Conservation (phyloP, 2,329 filamentous ascomycete species). For the Fusarium sp. region DNA sequence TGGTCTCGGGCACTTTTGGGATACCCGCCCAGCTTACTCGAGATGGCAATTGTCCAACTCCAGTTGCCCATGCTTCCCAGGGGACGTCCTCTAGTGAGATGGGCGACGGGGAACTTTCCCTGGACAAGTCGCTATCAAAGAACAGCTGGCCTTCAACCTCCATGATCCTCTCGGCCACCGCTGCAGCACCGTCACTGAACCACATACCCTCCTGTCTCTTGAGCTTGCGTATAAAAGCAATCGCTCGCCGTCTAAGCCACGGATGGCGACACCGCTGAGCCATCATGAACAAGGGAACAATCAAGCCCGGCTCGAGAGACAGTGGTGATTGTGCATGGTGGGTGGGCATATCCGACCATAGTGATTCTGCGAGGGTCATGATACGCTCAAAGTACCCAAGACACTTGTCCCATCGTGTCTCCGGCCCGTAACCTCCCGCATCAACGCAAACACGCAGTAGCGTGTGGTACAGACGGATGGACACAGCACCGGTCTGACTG, state of each 20-base stretch:
- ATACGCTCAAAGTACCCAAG: conserved; percentile 51
- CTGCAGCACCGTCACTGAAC: conserved; percentile 50
- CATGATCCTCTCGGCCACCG: conserved; percentile 43
- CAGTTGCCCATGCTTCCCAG: conserved; percentile 45
- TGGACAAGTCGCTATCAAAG: conserved; percentile 31
- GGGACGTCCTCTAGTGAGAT: conserved; percentile 24
- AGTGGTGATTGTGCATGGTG: conserved; percentile 40
- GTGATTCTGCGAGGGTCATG: conserved; percentile 34
- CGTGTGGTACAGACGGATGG: conserved; percentile 51
- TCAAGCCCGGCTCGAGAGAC: conserved; percentile 53
- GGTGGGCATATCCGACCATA: conserved; percentile 33
- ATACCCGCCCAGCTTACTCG: conserved; percentile 44
- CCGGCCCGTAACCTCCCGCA: conserved; percentile 42
- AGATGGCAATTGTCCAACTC: conserved; percentile 19
- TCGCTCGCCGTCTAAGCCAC: conserved; percentile 45
- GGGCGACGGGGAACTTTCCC: background rate
- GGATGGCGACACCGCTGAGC: conserved; percentile 52
- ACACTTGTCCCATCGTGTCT: conserved; percentile 50
- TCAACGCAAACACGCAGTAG: conserved; percentile 39
- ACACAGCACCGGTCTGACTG: conserved; percentile 35
- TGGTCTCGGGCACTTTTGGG: conserved; percentile 37
- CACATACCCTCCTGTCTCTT: conserved; percentile 54
- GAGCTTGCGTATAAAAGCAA: conserved; percentile 43
- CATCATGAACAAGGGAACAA: conserved; percentile 50
- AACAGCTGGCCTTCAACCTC: conserved; percentile 41